A percentile compares a stretch with the other conserved stretches of the same genome.
phyloP scores from a whole-genome alignment of 345 rosid species.

The Crucihimalaya himalaica region DNA sequence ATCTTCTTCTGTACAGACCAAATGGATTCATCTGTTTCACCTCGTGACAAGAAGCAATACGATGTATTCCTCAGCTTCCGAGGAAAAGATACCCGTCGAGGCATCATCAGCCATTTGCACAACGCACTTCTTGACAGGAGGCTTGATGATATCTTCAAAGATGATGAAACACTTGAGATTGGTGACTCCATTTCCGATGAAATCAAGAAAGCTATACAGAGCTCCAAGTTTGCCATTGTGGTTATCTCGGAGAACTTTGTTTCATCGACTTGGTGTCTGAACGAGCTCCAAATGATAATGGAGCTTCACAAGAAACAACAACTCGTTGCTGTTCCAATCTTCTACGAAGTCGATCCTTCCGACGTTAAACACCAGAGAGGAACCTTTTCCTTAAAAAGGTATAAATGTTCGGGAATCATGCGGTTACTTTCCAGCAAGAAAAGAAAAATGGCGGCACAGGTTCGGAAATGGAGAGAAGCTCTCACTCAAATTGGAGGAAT shows the following conservation, averaged over 20 bases:
- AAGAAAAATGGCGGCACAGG: neutral
- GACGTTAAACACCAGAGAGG: constrained; percentile 25
- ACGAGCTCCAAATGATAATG: constrained; percentile 33
- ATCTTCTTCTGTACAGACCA: too few relatives aligned
- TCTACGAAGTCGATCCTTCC: constrained; percentile 31
- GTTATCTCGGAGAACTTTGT: constrained; percentile 15
- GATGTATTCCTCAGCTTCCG: constrained; percentile 36
- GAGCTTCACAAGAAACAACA: constrained; percentile 1
- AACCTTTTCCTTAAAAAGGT: constrained; percentile 25
- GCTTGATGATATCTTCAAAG: constrained; percentile 18
- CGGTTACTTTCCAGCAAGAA: neutral
- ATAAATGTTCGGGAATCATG: neutral
- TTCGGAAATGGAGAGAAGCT: constrained; percentile 28
- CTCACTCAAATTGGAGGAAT: constrained; percentile 13
- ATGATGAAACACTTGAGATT: constrained; percentile 1
- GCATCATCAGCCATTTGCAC: constrained; percentile 33
- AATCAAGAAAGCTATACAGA: constrained; percentile 9
- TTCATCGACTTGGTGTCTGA: constrained; percentile 25
- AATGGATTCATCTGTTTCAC: too few relatives aligned
- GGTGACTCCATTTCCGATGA: constrained; percentile 25
- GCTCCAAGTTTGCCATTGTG: constrained; percentile 6
- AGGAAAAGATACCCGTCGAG: constrained; percentile 30
- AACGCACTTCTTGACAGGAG: neutral
- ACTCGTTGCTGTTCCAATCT: constrained; percentile 26
- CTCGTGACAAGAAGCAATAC: too few relatives aligned